Evolutionary conservation across 768 basidiomycete species (phyloP), one percentile per base, ranked within the genome.

Genomic region (Nidularia pulvinata): DNA sequence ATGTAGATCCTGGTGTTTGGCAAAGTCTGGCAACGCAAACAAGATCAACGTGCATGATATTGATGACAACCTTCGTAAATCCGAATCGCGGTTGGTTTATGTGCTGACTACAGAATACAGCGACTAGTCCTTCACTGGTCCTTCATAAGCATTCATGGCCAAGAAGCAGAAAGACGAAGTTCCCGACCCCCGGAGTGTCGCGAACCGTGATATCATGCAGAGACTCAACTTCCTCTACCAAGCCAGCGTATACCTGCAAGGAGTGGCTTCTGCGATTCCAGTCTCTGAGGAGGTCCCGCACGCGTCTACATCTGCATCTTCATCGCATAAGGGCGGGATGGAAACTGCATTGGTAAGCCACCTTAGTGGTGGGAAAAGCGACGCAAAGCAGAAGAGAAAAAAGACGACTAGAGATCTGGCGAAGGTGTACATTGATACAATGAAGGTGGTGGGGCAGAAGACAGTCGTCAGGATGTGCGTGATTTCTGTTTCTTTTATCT

Each of bases 211-310:
- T 62, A 82, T 89, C 46, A 78, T 92, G 19, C 92, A 94, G 67
- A 80, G 92, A 32, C 79, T 94, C 56, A 93, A 89, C 69, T 94
- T 90, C 66, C 79, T 94, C 35, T 93, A 90, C 63, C 93, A 93
- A 69, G 88, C 91, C 35, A 86, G 87, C 61, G 75, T 81, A 10
- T 86, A 85, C 55, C 72, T 91, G 16, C 76, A 71, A 51, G 72
- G 71, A 9, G 66, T 79, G 47, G 58, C 66, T 36, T 55, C 65
- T 16, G 25, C 25, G 25, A 42, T 60, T 39, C 35, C 57, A 46
- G 43, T 37, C 33, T 6, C 43, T 37, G 49, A 7, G 25, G 42
- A 36, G 42, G 51, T 50, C 16, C 46, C 55, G 4, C 42, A 55
- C 11, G 50, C 13, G 19, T 16, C 53, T 9, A n/a, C 13, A n/a